Base-by-base conservation (phyloP, 2,329 filamentous ascomycete species). In the Simplicillium sp. region DNA sequence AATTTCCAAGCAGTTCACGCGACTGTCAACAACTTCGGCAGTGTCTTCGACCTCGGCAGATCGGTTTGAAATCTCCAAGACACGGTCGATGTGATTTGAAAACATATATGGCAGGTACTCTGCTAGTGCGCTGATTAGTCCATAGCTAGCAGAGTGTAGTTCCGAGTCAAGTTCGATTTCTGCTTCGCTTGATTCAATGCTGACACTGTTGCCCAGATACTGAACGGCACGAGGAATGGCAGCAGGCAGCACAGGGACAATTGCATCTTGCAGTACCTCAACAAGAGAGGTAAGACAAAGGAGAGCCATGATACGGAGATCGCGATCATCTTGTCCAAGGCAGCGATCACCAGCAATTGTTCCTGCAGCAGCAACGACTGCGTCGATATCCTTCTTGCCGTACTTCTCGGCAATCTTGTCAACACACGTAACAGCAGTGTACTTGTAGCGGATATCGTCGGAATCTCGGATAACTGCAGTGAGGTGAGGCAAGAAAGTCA, bases 361-460 rank as follows among this genome's bases (percentile, higher is more conserved):
- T 44, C 80, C 70, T 4, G 88, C 87, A 5, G 88, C 84, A 4
- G 76, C 75, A 18, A 84, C 72, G 35, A 95, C 84, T 35, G 80
- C 81, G 49, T 84, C 78, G 2, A 84, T 71, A 54, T 95, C 86
- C 59, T 89, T 94, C 68, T 92, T 94, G 50, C 92, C 94, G 58
- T 95, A 97, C 59, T 90, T 90, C 62, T 96, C 89, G 3, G 86
- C 78, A 47, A 98, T 94, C 60, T 87, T 86, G 63, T 96, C 89
- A 35, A 97, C 82, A 52, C 90, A 97, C 29, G 81, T 80, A 46
- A 98, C 81, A 1, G 89, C 86, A 11, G 86, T 87, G 52, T 88
- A 82, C 62, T 90, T 88, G 58, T 92, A 82, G 20, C 79, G 71
- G 40, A 83, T 75, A 49, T 92, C 81, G 28, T 74, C 67, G 7